Conservation (phyloP, 2,329 filamentous ascomycete species). For the Coleophoma crateriformis region DNA sequence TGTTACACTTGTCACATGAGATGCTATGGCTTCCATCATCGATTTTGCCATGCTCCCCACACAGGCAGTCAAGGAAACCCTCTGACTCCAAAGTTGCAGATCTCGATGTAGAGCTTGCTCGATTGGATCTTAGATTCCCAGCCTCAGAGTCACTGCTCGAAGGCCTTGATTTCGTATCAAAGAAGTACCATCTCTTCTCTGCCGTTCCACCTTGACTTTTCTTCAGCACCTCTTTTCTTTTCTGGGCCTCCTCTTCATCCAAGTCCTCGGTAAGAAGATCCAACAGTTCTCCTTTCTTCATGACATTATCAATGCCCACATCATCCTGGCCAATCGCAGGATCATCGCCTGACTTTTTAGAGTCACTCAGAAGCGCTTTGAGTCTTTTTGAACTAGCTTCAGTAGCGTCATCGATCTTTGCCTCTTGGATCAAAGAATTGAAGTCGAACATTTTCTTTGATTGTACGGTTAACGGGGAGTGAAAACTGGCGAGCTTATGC, state of each 20-base stretch:
- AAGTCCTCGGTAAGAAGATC: constrained; percentile 33
- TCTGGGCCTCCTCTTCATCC: constrained; percentile 34
- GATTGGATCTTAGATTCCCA: not conserved
- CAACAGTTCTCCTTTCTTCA: constrained; percentile 28
- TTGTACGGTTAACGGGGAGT: constrained; percentile 42
- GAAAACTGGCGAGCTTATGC: constrained; percentile 6
- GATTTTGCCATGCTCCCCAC: constrained; percentile 79
- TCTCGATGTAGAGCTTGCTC: constrained; percentile 8
- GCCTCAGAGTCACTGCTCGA: too few relatives aligned
- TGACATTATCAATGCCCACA: constrained; percentile 9
- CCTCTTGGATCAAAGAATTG: constrained; percentile 53
- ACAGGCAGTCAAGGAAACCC: constrained; percentile 71
- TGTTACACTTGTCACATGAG: constrained; percentile 84
- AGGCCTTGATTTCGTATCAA: constrained; percentile 25
- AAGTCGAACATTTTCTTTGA: constrained; percentile 59
- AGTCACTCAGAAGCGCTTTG: constrained; percentile 28
- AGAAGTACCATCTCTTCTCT: constrained; percentile 53
- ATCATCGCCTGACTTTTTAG: constrained; percentile 5
- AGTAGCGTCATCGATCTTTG: constrained; percentile 51
- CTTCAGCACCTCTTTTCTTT: constrained; percentile 49
- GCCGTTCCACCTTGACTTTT: constrained; percentile 53
- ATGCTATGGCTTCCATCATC: constrained; percentile 89
- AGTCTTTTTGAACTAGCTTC: constrained; percentile 45
- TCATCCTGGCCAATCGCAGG: not conserved
- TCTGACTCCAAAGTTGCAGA: not conserved